Conservation (phyloP, 2,329 filamentous ascomycete species). For the Diaporthe batatas region DNA sequence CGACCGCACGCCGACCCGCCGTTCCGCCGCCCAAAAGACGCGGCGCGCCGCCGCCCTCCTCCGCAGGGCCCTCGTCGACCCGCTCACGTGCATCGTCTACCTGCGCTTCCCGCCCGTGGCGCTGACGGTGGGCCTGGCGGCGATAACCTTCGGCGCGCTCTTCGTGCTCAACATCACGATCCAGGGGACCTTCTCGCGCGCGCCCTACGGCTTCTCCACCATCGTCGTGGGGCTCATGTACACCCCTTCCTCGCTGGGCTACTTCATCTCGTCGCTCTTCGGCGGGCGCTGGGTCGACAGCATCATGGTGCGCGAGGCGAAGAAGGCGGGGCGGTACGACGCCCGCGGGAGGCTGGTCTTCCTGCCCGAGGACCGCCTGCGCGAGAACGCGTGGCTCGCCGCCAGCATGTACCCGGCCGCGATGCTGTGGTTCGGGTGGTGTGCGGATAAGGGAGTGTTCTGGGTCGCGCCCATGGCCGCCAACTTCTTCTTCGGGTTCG, state of each 20-base stretch:
- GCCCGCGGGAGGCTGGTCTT: constrained; percentile 75
- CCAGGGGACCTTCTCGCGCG: constrained; percentile 74
- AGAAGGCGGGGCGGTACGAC: constrained; percentile 77
- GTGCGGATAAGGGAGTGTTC: constrained; percentile 63
- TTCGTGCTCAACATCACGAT: constrained; percentile 85
- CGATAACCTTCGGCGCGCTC: constrained; percentile 80
- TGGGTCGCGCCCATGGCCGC: constrained; percentile 68
- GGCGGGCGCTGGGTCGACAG: constrained; percentile 83
- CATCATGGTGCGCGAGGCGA: constrained; percentile 84
- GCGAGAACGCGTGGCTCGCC: constrained; percentile 84
- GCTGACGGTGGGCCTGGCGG: constrained; percentile 79
- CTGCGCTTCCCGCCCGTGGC: constrained; percentile 81
- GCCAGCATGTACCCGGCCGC: constrained; percentile 76
- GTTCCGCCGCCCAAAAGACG: constrained; percentile 71
- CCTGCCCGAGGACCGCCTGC: constrained; percentile 84
- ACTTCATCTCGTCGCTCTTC: constrained; percentile 75
- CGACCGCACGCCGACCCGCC: constrained; percentile 62
- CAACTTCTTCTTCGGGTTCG: constrained; percentile 81
- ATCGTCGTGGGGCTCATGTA: constrained; percentile 82
- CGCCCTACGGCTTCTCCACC: constrained; percentile 77
- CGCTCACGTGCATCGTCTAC: constrained; percentile 77
- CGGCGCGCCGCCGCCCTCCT: constrained; percentile 65
- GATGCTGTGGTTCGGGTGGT: constrained; percentile 82
- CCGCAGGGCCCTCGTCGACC: constrained; percentile 77
- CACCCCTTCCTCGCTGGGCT: constrained; percentile 81